Conservation (phyloP, 148 eudicot genomes). For the Spergularia marina region DNA sequence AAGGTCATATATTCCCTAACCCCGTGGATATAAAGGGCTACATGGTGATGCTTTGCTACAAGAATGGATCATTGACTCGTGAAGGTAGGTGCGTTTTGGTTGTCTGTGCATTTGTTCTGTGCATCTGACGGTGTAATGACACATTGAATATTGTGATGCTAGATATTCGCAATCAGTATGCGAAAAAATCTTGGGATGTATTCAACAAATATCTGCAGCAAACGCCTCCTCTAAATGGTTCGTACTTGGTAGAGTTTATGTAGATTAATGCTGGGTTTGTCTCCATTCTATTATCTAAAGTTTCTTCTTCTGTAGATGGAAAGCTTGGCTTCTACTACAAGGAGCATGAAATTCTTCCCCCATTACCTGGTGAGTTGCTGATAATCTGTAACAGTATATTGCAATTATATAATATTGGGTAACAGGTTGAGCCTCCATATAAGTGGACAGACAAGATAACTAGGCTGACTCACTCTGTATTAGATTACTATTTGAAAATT, state of each 20-base stretch:
- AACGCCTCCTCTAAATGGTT: conserved; percentile 85
- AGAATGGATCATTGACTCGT: conserved; percentile 91
- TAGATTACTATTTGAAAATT: background rate
- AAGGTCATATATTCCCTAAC: conserved; percentile 93
- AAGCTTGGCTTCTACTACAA: conserved; percentile 92
- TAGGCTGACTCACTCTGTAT: background rate
- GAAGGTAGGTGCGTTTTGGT: conserved; percentile 51
- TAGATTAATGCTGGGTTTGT: conserved; percentile 1
- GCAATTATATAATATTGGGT: background rate
- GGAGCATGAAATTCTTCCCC: conserved; percentile 90
- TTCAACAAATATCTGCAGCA: conserved; percentile 61
- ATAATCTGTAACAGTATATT: background rate
- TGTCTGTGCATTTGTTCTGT: background rate
- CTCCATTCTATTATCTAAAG: background rate
- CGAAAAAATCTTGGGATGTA: conserved; percentile 77
- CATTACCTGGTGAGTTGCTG: conserved; percentile 62
- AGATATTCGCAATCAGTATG: conserved; percentile 73
- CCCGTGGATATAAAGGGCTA: conserved; percentile 80
- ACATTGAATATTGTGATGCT: conserved; percentile 13
- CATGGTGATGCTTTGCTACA: conserved; percentile 92
- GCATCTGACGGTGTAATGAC: conserved; percentile 6
- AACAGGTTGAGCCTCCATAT: background rate
- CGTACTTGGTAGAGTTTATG: conserved; percentile 14
- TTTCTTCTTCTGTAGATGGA: conserved; percentile 48
- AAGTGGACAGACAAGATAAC: background rate